These are phyloP conservation scores for Chlorella sp. DNA, from an alignment of 139 green algal genomes.

Conservation along the genomic window DNA sequence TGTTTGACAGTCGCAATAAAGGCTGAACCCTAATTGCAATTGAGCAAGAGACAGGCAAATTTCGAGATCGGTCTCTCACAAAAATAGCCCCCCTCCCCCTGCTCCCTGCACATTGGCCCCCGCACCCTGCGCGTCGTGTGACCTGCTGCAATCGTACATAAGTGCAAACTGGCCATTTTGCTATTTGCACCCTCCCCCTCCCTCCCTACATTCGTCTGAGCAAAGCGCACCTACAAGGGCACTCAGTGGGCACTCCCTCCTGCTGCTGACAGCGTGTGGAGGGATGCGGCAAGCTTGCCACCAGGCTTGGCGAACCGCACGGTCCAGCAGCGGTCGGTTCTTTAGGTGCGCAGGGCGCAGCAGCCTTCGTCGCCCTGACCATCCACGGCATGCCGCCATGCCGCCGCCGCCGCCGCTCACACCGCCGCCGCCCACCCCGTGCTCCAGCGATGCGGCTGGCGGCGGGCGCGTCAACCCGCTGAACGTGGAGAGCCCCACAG, in stretches of 20 bases:
- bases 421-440: background rate
- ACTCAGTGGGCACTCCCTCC: background rate
- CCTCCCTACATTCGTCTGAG: no score
- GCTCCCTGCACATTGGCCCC: no score
- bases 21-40: no score
- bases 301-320: background rate
- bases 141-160: no score
- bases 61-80: no score
- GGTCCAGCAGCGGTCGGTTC: background rate
- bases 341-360: background rate
- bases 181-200: no score
- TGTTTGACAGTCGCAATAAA: no score
- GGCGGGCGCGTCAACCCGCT: conserved; percentile 17
- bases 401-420: background rate
- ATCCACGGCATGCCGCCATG: background rate
- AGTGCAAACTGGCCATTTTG: no score
- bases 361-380: background rate
- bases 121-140: no score
- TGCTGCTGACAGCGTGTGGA: background rate
- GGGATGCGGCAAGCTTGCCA: background rate
- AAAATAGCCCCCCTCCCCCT: no score
- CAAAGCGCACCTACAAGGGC: no score
- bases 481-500: conserved; percentile 16
- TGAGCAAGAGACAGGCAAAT: no score
- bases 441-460: conserved; percentile 22